Evolutionary conservation across 345 rosid genomes (phyloP).

Genomic region (Bretschneidera sinensis): DNA sequence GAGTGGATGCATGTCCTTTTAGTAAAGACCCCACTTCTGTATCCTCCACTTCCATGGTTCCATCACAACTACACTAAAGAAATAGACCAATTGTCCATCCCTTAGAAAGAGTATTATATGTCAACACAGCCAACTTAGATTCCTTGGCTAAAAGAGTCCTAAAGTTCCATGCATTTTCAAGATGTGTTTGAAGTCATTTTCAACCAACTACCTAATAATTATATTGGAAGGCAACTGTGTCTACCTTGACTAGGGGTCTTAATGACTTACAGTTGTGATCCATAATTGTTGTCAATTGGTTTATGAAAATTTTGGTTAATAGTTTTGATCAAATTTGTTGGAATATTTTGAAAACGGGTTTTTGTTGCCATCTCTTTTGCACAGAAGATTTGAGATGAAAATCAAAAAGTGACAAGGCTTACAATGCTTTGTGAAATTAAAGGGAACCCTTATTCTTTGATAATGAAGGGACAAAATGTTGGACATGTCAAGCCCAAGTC

Average conservation of each 20-base stretch:
- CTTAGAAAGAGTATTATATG: neutral
- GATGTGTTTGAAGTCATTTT: neutral
- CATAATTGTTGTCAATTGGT: neutral
- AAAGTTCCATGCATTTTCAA: neutral
- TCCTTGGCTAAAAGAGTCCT: neutral
- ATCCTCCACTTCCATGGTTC: neutral
- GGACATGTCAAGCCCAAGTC: too few relatives aligned
- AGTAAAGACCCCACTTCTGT: slow-evolving; percentile 6
- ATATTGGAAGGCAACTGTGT: neutral
- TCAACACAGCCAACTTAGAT: neutral
- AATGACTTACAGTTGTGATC: neutral
- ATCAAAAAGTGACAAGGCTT: too few relatives aligned
- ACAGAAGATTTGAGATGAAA: too few relatives aligned
- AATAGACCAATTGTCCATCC: neutral
- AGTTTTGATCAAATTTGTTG: too few relatives aligned
- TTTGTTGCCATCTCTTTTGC: too few relatives aligned
- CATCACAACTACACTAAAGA: neutral
- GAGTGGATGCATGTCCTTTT: slow-evolving; percentile 5
- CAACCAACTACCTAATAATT: neutral
- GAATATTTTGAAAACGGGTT: too few relatives aligned
- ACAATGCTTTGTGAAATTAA: too few relatives aligned
- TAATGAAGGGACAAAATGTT: too few relatives aligned
- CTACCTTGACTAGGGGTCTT: neutral
- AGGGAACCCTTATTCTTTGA: too few relatives aligned
- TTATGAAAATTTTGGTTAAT: too few relatives aligned